Conservation (phyloP, 2,329 filamentous ascomycete species). For the Venturia carpophila region DNA sequence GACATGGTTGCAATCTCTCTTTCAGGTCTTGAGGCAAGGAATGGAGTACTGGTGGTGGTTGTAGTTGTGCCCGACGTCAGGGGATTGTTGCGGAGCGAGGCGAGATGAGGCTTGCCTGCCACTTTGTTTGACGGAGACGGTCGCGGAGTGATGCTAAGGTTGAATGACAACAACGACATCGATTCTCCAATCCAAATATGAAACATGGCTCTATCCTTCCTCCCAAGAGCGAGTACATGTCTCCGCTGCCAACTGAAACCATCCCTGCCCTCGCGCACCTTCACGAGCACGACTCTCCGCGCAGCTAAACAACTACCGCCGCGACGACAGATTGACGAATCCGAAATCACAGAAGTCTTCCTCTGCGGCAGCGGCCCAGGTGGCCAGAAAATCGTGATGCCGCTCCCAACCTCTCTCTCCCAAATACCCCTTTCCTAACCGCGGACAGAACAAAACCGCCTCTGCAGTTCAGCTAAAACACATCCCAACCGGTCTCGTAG, state of each 20-base stretch:
- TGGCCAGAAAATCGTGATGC: constrained; percentile 83
- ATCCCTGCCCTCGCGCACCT: neutral
- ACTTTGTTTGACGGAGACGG: neutral
- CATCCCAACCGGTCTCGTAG: constrained; percentile 78
- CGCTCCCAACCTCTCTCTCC: neutral
- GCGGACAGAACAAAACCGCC: constrained; percentile 78
- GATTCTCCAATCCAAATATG: neutral
- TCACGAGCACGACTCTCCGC: constrained; percentile 18
- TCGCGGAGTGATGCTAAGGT: neutral
- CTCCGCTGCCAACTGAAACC: constrained; percentile 5
- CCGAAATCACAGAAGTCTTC: constrained; percentile 75
- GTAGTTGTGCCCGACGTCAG: neutral
- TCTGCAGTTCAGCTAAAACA: constrained; percentile 92
- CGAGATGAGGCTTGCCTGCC: neutral
- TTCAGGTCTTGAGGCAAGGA: neutral
- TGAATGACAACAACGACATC: neutral
- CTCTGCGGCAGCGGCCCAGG: constrained; percentile 88
- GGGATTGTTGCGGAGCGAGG: neutral
- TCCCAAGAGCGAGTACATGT: constrained; percentile 1
- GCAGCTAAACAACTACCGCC: constrained; percentile 60
- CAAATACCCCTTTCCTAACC: neutral
- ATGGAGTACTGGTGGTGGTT: neutral
- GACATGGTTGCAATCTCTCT: constrained; percentile 11
- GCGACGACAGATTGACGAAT: constrained; percentile 65
- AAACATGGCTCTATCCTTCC: neutral